Percentiles rank a stretch among this genome's conserved stretches.
These are phyloP conservation scores for Epichloe amarillans DNA, from an alignment of 2,329 filamentous ascomycete genomes.

Conservation along the genomic window DNA sequence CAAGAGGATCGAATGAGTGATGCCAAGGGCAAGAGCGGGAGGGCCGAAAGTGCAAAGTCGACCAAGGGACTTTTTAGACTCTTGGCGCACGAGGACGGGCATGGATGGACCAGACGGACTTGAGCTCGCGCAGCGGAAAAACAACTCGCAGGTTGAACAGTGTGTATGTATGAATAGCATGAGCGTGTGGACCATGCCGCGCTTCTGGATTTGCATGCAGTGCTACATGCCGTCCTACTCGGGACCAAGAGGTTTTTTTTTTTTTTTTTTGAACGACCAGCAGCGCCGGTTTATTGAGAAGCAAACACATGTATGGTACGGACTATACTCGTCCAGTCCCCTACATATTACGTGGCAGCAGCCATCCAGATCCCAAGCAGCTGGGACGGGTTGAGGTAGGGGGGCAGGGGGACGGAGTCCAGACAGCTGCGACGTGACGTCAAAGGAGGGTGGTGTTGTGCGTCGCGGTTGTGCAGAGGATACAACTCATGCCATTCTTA, in stretches of 20 bases:
- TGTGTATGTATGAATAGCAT: no score
- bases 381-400: background rate
- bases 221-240: background rate
- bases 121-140: background rate
- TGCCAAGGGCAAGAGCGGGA: background rate
- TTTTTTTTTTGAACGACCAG: background rate
- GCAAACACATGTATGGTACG: background rate
- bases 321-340: no score
- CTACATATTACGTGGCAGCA: no score
- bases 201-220: background rate
- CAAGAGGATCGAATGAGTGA: background rate
- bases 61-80: background rate
- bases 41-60: background rate
- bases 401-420: background rate
- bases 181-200: no score
- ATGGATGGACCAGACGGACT: background rate
- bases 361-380: background rate
- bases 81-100: background rate
- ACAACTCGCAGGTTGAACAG: no score
- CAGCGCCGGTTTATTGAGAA: background rate
- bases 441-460: background rate
- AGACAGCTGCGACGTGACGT: slow-evolving; percentile 1
- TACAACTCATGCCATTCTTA: background rate
- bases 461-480: background rate
- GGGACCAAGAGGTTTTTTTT: no score